Base-by-base conservation (phyloP, 2,329 filamentous ascomycete species). In the Xylaria sp. region DNA sequence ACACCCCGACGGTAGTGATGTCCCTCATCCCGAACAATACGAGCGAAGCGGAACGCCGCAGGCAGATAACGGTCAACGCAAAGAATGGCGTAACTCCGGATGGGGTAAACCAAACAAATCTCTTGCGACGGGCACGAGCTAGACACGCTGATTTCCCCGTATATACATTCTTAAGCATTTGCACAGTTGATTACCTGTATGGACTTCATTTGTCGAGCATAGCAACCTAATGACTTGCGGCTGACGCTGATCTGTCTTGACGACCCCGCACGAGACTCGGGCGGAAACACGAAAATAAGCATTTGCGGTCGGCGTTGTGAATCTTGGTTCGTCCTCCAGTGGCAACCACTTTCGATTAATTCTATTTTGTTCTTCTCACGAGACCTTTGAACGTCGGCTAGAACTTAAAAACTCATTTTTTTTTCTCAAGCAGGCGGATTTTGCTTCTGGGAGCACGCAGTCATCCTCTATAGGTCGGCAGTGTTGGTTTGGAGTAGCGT, bases 11-110 rank as follows among this genome's bases (percentile, higher is more conserved):
- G 82, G 84, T 30, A 78, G 77, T 24, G 79, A 81, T n/a, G 81
- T 81, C 27, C 83, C 82, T 2, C 85, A 85, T 69, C 76, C 77
- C 34, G 79, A 79, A 61, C 82, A 85, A 39, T 82, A 82, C 64
- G 84, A 85, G 69, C 80, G 80, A 79, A 81, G 83, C 85, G 65
- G 79, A 78, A 65, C 80, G 80, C 58, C 74, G 68, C 78, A 75
- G 45, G 74, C 79, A 39, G 81, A 83, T 56, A 80, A 81, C 55
- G 80, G 76, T 55, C 83, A 84, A 68, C 83, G 83, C 54, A 82
- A 84, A 63, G 85, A 88, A 68, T 89, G 86, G 85, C 83, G 87
- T 39, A 88, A 87, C 74, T 89, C 86, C 19, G 85, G 80, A 45
- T 87, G 83, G 82, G 82, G 81, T 32, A 84, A 84, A 56, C 85